Base-by-base conservation (phyloP, 2,329 filamentous ascomycete genomes). In the Penicillium sp. region DNA sequence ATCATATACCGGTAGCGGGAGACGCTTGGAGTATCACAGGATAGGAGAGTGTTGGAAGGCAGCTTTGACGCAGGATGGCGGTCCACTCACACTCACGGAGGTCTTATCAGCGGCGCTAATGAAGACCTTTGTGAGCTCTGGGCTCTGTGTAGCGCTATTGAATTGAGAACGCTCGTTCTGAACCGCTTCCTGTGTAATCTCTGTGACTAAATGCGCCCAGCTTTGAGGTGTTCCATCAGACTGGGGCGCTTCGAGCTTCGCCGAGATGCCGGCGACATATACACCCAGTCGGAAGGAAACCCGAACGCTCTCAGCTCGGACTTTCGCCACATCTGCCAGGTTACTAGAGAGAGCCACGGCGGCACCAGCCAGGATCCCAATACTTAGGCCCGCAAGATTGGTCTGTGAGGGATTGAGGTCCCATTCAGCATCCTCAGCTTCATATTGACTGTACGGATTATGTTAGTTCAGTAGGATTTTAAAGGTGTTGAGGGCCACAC, bases 281-380 rank as follows among this genome's bases (percentile, higher is more conserved):
- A 51, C 47, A 1, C 82, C 82, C 4, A 85, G 70, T 0, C 82
- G 75, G 61, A 85, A 84, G 1, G 83, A 80, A 1, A 78, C 41
- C 0, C 80, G 73, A 2, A 83, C 67, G 1, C 72, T 76, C 55
- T 84, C 73, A 0, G 76, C 80, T 8, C 81, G 83, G n/a, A 70
- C 68, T 3, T 73, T 45, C 2, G 79, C 69, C 0, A 85, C 47
- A 21, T 83, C 79, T 0, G 73, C 66, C 5, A 82, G 17, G 0
- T 69, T 73, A 0, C 70, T 59, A 4, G 83, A 73, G 1, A 82
- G 38, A 0, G 82, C 73, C 0, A 84, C 67, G 1, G 82, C 82
- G 19, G 79, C 73, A 0, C 76, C 69, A 4, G 80, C 68, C 0
- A 85, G 64, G 0, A 84, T 64, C 0, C 83, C 83, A n/a, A 80